These are phyloP conservation scores for Lachnellula arida DNA, from an alignment of 2,329 filamentous ascomycete genomes.

Conservation along the genomic window DNA sequence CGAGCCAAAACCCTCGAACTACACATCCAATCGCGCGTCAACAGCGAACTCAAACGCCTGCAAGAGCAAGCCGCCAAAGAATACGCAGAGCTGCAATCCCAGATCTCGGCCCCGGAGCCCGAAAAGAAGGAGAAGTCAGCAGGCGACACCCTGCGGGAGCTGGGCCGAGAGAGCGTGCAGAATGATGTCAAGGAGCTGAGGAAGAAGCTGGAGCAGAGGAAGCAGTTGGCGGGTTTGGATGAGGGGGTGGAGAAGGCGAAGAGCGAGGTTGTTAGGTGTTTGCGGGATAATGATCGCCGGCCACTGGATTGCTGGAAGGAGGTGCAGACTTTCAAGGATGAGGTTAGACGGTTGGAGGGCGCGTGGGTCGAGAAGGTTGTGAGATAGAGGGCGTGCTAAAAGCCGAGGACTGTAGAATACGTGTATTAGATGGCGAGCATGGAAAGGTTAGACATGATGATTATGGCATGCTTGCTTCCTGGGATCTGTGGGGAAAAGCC, in stretches of 20 bases:
- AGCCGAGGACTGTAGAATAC: constrained; percentile 8
- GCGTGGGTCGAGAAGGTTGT: constrained; percentile 83
- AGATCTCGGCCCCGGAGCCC: constrained; percentile 41
- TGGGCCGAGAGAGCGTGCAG: constrained; percentile 46
- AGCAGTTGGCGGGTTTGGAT: constrained; percentile 65
- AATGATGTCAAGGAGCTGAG: constrained; percentile 57
- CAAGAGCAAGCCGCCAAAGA: constrained; percentile 64
- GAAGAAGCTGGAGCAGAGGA: constrained; percentile 55
- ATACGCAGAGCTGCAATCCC: constrained; percentile 64
- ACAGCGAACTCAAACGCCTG: constrained; percentile 77
- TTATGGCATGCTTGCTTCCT: neutral
- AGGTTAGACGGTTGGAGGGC: constrained; percentile 82
- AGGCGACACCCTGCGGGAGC: constrained; percentile 30
- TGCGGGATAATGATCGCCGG: constrained; percentile 78
- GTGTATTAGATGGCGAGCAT: constrained; percentile 5
- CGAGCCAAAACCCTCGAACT: constrained; percentile 80
- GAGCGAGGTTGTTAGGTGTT: constrained; percentile 70
- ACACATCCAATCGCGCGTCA: constrained; percentile 82
- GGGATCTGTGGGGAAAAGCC: too few relatives aligned
- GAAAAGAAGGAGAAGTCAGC: constrained; percentile 21
- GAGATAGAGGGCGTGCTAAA: constrained; percentile 18
- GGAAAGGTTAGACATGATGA: neutral
- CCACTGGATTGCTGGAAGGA: constrained; percentile 94
- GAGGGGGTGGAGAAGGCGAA: constrained; percentile 70
- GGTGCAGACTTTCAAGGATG: constrained; percentile 78